These are phyloP conservation scores for Curvularia eragrostidis DNA, from an alignment of 2,329 filamentous ascomycete species.

Conservation along the genomic window DNA sequence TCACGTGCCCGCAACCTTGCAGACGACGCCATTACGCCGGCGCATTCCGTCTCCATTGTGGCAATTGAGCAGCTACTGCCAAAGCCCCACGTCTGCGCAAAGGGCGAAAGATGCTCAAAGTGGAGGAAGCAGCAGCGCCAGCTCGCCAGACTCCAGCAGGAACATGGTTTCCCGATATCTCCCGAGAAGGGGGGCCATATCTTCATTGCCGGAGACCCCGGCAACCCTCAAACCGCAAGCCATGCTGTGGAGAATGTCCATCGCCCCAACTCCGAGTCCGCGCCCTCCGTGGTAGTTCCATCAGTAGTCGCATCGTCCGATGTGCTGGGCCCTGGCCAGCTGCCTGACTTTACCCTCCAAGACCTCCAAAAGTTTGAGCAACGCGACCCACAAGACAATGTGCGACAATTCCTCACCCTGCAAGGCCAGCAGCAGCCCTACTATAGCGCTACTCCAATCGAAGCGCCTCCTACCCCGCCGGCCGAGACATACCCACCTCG, in stretches of 20 bases:
- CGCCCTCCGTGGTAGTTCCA: slow-evolving; percentile 56
- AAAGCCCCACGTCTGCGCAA: slow-evolving; percentile 82
- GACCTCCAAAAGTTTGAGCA: slow-evolving; percentile 74
- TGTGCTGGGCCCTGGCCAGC: slow-evolving; percentile 73
- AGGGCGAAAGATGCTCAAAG: slow-evolving; percentile 84
- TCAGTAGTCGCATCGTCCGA: slow-evolving; percentile 93
- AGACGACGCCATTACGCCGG: slow-evolving; percentile 75
- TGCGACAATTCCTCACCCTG: slow-evolving; percentile 87
- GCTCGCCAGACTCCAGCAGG: slow-evolving; percentile 75
- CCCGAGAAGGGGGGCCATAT: slow-evolving; percentile 70
- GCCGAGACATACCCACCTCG: slow-evolving; percentile 51
- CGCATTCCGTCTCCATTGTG: slow-evolving; percentile 88
- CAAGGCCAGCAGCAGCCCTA: slow-evolving; percentile 70
- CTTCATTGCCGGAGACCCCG: slow-evolving; percentile 78
- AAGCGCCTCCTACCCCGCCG: slow-evolving; percentile 49
- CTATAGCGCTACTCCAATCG: slow-evolving; percentile 72
- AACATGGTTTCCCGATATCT: slow-evolving; percentile 70
- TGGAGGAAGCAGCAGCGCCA: slow-evolving; percentile 81
- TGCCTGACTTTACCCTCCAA: slow-evolving; percentile 71
- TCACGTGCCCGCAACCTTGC: slow-evolving; percentile 44
- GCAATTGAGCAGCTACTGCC: slow-evolving; percentile 89
- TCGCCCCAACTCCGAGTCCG: slow-evolving; percentile 75
- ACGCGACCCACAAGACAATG: slow-evolving; percentile 88
- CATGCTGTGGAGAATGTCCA: slow-evolving; percentile 62
- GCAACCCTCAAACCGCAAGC: slow-evolving; percentile 71